Evolutionary conservation across 2,329 filamentous ascomycete species (phyloP), one percentile per base, ranked within the genome.

Genomic region (Colletotrichum sp.): DNA sequence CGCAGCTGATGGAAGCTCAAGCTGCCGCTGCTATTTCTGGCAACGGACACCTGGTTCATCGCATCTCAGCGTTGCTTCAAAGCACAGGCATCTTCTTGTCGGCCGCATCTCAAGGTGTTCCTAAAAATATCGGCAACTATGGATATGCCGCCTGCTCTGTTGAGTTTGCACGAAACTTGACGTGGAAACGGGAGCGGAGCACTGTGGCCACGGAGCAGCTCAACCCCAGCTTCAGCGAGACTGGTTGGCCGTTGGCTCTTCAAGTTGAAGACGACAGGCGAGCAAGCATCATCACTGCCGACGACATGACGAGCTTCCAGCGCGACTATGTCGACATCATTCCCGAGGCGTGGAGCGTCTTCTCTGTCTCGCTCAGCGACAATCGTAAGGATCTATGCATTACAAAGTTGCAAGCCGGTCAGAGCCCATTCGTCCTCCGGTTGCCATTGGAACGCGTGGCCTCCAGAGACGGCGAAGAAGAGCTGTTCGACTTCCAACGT

Each of bases 321-420:
- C 88, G 89, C 76, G 90, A 96, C 59, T 98, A 95, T 78, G 89
- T 98, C 65, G 94, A 98, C 79, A 93, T 96, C 64, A 91, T 99
- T 8, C 97, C 97, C 0, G 84, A 87, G 51, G 87, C 89, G 8
- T 99, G 97, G 97, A 95, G 92, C 61, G 93, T 96, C 2, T 86
- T 99, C 12, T 98, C 96, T 0, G 86, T 99, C 58, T 94, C 94
- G 0, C 84, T 99, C 18, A 97, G 94, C 79, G 94, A 98, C 67
- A 93, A 93, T 77, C 90, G 89, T 51, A 93, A 95, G 69, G 97
- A 98, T 80, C 89, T 99, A 6, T 95, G 94, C 77, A 92, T 98
- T 75, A 96, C 95, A n/a, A 95, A 95, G 78, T 91, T 98, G 38
- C 92, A 94, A 76, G 88, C 92, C 12, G 92, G 91, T 2, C 90